Percentiles rank a stretch among this genome's conserved stretches.
Evolutionary conservation across 148 eudicot genomes (phyloP).

Genomic region (Nepenthes mirabilis): DNA sequence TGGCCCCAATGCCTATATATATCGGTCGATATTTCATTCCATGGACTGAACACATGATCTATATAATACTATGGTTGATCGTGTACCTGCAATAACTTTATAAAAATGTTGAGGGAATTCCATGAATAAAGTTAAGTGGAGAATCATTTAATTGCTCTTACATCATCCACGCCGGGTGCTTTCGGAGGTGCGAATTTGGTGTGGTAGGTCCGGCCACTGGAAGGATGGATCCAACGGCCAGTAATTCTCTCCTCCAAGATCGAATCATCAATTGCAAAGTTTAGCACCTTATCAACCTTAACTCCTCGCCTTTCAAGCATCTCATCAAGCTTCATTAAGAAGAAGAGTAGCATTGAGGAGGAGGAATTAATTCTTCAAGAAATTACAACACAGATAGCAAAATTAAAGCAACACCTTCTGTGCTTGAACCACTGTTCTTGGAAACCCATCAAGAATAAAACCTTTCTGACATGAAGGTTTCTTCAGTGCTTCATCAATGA

Average conservation of each 20-base stretch:
- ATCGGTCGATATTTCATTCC: too few species aligned
- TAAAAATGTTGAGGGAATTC: too few species aligned
- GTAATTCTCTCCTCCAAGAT: slow-evolving; percentile 89
- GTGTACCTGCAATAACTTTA: too few species aligned
- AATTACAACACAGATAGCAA: neutral
- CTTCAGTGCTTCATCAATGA: slow-evolving; percentile 85
- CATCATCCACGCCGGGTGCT: slow-evolving; percentile 76
- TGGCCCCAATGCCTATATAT: too few species aligned
- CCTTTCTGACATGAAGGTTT: slow-evolving; percentile 94
- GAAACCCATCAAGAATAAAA: slow-evolving; percentile 95
- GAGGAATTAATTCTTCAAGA: neutral
- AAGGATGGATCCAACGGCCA: slow-evolving; percentile 82
- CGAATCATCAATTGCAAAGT: slow-evolving; percentile 81
- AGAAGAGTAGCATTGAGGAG: neutral
- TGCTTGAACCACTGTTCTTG: slow-evolving; percentile 89
- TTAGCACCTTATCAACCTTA: slow-evolving; percentile 76
- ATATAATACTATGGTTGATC: too few species aligned
- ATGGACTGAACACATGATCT: too few species aligned
- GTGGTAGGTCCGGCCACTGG: slow-evolving; percentile 87
- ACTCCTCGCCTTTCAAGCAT: slow-evolving; percentile 78
- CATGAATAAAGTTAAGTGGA: too few species aligned
- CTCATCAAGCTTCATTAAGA: slow-evolving; percentile 69
- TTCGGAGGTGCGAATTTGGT: slow-evolving; percentile 86
- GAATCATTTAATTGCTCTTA: slow-evolving; percentile 16
- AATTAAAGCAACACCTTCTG: slow-evolving; percentile 37